Evolutionary conservation across 2,329 filamentous ascomycete genomes (phyloP), one percentile per base, ranked within the genome.

Genomic region (Alternaria brassicicola): DNA sequence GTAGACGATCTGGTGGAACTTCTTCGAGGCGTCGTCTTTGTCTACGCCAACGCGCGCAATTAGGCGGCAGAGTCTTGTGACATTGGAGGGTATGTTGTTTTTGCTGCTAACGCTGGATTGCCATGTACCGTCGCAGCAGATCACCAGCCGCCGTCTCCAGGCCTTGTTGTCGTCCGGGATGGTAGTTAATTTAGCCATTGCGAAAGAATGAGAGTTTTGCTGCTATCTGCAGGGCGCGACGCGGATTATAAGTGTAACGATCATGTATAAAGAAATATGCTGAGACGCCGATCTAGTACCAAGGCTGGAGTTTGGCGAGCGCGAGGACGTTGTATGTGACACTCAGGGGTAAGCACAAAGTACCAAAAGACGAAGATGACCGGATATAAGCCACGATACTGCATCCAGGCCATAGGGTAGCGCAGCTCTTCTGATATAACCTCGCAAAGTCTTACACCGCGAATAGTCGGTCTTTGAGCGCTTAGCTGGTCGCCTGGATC

Each of bases 61-160:
- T 35, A 73, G 54, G 15, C 75, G 74, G 50, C 69, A 73, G 21
- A 77, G 69, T 26, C 71, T 74, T 33, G 75, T 76, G 38, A 77
- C 69, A 41, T 77, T 77, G 0, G 74, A 76, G 5, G 75, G 74
- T 1, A 75, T 63, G 33, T 74, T 76, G 25, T 73, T 69, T 19
- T 69, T 64, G 19, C 54, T 61, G 23, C 59, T 69, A 9, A 75
- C 73, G 38, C 68, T 71, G 13, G 70, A 71, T 45, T 77, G 75
- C 75, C 75, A 77, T 6, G 75, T 77, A 1, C 75, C 75, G 33
- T 77, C 75, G 54, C 75, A 77, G 59, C 73, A 76, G 43, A 77
- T 68, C 41, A 77, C 56, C 12, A 77, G 67, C 21, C 74, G 70
- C 47, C 74, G 64, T n/a, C 64, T 62, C 73, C 73, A 75, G 19